Conservation (phyloP, 192 early-diverging fungal genomes). For the Jimgerdemannia lactiflua region DNA sequence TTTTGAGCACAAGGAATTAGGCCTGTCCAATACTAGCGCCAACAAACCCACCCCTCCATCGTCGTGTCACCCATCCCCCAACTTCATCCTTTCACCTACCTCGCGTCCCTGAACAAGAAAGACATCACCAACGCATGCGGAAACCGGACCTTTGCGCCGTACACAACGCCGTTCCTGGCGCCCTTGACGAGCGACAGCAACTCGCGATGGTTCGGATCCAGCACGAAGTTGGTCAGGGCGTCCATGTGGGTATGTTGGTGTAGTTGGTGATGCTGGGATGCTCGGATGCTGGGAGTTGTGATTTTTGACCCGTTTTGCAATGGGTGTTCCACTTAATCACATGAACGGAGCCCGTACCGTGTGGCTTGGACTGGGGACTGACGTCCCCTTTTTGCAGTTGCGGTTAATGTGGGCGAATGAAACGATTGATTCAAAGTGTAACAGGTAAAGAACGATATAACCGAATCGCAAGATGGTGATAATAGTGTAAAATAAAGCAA, state of each 20-base stretch:
- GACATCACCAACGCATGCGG: constrained; percentile 99
- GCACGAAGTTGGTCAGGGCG: constrained; percentile 43
- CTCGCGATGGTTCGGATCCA: constrained; percentile 78
- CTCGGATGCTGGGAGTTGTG: background rate
- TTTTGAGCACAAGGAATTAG: background rate
- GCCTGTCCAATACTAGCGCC: background rate
- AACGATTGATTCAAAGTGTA: too few relatives aligned
- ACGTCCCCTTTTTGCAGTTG: too few relatives aligned
- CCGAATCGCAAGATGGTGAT: too few relatives aligned
- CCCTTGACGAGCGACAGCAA: constrained; percentile 85
- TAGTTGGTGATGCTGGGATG: background rate
- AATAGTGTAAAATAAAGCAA: too few relatives aligned
- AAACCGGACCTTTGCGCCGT: constrained; percentile 94
- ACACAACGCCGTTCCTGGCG: constrained; percentile 93
- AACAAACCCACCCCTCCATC: background rate
- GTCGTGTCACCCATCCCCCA: background rate
- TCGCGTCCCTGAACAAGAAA: constrained; percentile 81
- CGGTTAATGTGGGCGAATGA: too few relatives aligned
- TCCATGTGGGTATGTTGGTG: constrained; percentile 23
- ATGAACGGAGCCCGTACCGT: too few relatives aligned
- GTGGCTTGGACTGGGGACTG: too few relatives aligned
- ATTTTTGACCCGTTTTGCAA: background rate
- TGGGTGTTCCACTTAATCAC: background rate
- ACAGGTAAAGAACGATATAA: too few relatives aligned
- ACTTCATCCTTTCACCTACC: constrained; percentile 21